Percentiles rank a stretch among this genome's conserved stretches.
phyloP scores from a whole-genome alignment of 2,329 filamentous ascomycete genomes.

The Xylaria hypoxylon region DNA sequence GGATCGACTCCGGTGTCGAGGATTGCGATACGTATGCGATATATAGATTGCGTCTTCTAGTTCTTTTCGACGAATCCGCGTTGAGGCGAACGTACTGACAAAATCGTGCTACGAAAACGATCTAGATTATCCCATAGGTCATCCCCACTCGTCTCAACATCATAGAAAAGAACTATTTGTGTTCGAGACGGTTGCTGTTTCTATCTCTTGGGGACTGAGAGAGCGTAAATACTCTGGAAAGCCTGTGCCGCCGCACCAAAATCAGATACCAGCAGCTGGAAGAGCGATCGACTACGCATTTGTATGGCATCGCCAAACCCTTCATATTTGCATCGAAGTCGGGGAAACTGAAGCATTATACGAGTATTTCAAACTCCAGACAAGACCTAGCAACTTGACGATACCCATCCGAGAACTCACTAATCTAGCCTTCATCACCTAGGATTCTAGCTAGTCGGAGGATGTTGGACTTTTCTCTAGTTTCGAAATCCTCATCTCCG shows the following conservation, averaged over 20 bases:
- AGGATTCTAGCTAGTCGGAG: neutral
- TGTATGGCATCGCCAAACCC: neutral
- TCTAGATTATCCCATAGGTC: neutral
- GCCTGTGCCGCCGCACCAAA: constrained; percentile 4
- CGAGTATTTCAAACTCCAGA: neutral
- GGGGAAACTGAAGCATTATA: neutral
- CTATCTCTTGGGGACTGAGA: constrained; percentile 5
- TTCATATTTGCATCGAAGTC: neutral
- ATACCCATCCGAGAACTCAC: constrained; percentile 6
- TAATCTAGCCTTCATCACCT: neutral
- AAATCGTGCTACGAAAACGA: neutral
- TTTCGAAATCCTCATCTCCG: neutral
- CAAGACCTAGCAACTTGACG: constrained; percentile 7
- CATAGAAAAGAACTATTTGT: neutral
- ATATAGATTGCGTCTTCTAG: neutral
- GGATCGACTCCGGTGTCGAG: constrained; percentile 16
- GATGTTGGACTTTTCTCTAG: neutral
- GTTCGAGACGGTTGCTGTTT: neutral
- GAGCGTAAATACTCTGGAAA: neutral
- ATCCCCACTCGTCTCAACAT: neutral
- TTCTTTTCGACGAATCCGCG: neutral
- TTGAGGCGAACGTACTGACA: neutral
- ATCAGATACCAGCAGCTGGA: constrained; percentile 1
- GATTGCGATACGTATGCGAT: constrained; percentile 9
- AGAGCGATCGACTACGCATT: constrained; percentile 1